Conservation (phyloP, 1,284 basidiomycete species). For the Testicularia cyperi region DNA sequence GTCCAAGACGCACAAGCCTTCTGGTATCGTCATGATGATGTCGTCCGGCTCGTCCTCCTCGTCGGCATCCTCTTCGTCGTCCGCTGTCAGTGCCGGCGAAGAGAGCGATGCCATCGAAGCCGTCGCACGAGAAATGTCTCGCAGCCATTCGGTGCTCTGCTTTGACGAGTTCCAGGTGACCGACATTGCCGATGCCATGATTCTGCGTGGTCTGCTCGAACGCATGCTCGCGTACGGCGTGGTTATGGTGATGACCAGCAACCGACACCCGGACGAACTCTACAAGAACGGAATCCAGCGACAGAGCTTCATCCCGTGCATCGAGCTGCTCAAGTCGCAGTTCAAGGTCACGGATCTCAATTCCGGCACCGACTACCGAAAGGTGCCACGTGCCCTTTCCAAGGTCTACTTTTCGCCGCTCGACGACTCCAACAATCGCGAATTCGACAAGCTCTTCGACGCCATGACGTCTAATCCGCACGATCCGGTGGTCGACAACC, state of each 20-base stretch:
- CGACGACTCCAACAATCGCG: slow-evolving; percentile 68
- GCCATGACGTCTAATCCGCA: slow-evolving; percentile 69
- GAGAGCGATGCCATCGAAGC: slow-evolving; percentile 80
- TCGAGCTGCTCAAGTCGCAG: slow-evolving; percentile 83
- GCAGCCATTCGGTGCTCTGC: slow-evolving; percentile 71
- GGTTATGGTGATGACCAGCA: slow-evolving; percentile 92
- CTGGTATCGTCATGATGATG: slow-evolving; percentile 55
- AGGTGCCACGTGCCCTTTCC: slow-evolving; percentile 65
- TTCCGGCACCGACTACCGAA: slow-evolving; percentile 78
- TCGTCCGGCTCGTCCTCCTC: slow-evolving; percentile 10
- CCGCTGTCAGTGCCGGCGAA: slow-evolving; percentile 22
- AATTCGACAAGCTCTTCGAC: slow-evolving; percentile 79
- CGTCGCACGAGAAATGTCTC: slow-evolving; percentile 84
- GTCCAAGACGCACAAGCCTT: slow-evolving; percentile 50
- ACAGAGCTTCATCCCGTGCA: slow-evolving; percentile 91
- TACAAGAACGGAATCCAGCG: slow-evolving; percentile 99
- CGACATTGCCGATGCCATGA: slow-evolving; percentile 99
- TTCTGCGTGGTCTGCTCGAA: slow-evolving; percentile 85
- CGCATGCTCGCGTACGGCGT: slow-evolving; percentile 82
- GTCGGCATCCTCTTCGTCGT: slow-evolving; percentile 1
- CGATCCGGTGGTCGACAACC: slow-evolving; percentile 68
- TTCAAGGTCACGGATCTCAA: slow-evolving; percentile 88
- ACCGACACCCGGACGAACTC: slow-evolving; percentile 93
- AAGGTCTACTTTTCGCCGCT: slow-evolving; percentile 88
- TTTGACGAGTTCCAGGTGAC: slow-evolving; percentile 99